phyloP scores from a whole-genome alignment of 1,284 basidiomycete genomes.

The Sporisorium exsertum region DNA sequence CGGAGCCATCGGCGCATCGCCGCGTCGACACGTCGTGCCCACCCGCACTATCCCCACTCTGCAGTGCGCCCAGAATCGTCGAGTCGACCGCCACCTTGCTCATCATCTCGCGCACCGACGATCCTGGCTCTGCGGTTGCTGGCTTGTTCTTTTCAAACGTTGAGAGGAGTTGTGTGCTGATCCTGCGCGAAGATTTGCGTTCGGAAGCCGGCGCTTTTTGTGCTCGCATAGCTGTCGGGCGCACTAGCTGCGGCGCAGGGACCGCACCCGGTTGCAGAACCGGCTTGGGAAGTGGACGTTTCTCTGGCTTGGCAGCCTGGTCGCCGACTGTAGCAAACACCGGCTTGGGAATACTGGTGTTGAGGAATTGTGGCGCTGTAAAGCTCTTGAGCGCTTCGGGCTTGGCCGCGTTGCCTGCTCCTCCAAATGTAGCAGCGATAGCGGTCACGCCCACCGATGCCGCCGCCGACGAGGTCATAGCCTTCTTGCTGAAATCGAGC shows the following conservation, averaged over 20 bases:
- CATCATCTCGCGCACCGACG: constrained; percentile 39
- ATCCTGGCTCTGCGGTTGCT: constrained; percentile 4
- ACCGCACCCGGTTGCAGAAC: constrained; percentile 36
- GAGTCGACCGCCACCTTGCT: constrained; percentile 43
- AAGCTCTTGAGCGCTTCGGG: constrained; percentile 45
- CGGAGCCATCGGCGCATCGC: constrained; percentile 27
- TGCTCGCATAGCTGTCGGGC: constrained; percentile 39
- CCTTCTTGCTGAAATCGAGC: constrained; percentile 58
- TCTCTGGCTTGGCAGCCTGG: constrained; percentile 18
- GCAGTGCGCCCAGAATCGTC: constrained; percentile 34
- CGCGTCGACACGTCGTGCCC: constrained; percentile 20
- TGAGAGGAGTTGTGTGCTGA: constrained; percentile 42
- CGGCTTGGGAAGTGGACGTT: constrained; percentile 41
- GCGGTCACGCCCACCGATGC: constrained; percentile 26
- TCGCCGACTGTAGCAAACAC: constrained; percentile 40
- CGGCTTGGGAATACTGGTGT: constrained; percentile 42
- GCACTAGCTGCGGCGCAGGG: constrained; percentile 31
- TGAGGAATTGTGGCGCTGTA: constrained; percentile 51
- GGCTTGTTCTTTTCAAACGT: constrained; percentile 35
- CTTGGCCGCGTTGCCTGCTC: constrained; percentile 11
- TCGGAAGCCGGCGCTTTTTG: constrained; percentile 16
- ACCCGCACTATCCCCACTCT: constrained; percentile 16
- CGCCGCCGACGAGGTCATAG: constrained; percentile 21
- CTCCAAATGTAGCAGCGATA: constrained; percentile 34
- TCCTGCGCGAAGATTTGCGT: constrained; percentile 19